Conservation (phyloP, 106 monocot species). For the Iris macrosiphon region DNA sequence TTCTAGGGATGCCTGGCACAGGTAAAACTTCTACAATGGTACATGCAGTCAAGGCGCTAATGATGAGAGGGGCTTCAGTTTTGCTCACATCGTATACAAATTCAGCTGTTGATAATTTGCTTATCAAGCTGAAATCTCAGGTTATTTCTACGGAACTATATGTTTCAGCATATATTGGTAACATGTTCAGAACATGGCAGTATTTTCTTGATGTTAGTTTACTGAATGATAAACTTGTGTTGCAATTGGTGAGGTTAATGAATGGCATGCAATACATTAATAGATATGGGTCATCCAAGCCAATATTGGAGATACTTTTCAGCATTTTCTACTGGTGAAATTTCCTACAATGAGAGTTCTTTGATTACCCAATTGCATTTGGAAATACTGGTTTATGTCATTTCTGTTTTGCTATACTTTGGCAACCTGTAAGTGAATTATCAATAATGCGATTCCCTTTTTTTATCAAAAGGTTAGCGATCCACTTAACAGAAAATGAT, state of each 20-base stretch:
- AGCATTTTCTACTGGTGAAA: not conserved
- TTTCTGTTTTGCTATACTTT: too few species aligned
- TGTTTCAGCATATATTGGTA: too few species aligned
- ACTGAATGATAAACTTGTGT: not conserved
- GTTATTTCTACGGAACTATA: constrained; percentile 19
- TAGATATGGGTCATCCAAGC: not conserved
- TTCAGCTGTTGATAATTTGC: constrained; percentile 94
- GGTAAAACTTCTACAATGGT: constrained; percentile 99
- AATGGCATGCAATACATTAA: not conserved
- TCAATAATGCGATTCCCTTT: too few species aligned
- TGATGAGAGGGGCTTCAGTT: constrained; percentile 82
- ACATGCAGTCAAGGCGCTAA: constrained; percentile 95
- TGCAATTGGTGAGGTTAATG: not conserved
- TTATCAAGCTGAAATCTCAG: constrained; percentile 91
- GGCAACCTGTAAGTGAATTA: too few species aligned
- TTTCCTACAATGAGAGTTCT: not conserved
- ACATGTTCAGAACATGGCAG: constrained; percentile 6
- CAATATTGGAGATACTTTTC: not conserved
- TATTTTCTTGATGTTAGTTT: constrained; percentile 4
- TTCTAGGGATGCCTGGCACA: constrained; percentile 99
- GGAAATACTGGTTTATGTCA: not conserved
- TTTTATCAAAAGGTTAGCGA: too few species aligned
- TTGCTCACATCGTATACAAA: constrained; percentile 97
- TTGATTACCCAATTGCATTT: not conserved
- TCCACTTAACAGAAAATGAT: too few species aligned